Conservation (phyloP, 202 grass and related monocot genomes). For the Schoenoplectus tabernaemontani region DNA sequence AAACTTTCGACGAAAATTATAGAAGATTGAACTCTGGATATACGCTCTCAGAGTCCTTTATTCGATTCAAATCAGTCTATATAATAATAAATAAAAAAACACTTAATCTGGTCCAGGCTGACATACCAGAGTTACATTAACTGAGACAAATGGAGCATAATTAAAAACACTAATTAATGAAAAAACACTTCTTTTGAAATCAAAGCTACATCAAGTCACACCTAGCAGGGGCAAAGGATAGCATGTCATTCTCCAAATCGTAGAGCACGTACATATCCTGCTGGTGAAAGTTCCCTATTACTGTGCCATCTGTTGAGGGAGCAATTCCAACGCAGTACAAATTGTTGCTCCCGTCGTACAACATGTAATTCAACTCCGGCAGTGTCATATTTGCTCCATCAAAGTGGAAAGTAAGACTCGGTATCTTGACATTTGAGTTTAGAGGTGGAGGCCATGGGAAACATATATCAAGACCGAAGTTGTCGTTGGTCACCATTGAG, state of each 20-base stretch:
- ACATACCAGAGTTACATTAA: slow-evolving; percentile 1
- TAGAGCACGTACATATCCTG: slow-evolving; percentile 77
- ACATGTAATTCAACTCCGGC: slow-evolving; percentile 66
- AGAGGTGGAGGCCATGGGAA: slow-evolving; percentile 46
- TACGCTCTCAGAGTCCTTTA: background rate
- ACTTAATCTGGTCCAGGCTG: background rate
- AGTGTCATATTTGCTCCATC: slow-evolving; percentile 58
- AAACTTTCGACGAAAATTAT: background rate
- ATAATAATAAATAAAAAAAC: slow-evolving; percentile 17
- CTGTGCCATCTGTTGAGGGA: slow-evolving; percentile 41
- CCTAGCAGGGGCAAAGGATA: slow-evolving; percentile 52
- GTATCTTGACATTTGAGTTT: slow-evolving; percentile 25
- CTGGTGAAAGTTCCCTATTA: slow-evolving; percentile 79
- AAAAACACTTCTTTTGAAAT: background rate
- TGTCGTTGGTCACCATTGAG: slow-evolving; percentile 19
- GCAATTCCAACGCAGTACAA: slow-evolving; percentile 52
- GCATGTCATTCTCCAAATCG: slow-evolving; percentile 56
- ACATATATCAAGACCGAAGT: slow-evolving; percentile 50
- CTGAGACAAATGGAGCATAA: background rate
- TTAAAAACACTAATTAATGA: background rate
- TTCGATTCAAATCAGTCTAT: background rate
- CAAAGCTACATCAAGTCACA: slow-evolving; percentile 42
- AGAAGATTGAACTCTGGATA: background rate
- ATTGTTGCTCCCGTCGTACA: slow-evolving; percentile 28
- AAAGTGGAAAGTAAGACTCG: slow-evolving; percentile 57